Percentiles rank a stretch among this genome's conserved stretches.
Conservation (phyloP, 169 alveolate genomes). For the Ichthyophthirius multifiliis region DNA sequence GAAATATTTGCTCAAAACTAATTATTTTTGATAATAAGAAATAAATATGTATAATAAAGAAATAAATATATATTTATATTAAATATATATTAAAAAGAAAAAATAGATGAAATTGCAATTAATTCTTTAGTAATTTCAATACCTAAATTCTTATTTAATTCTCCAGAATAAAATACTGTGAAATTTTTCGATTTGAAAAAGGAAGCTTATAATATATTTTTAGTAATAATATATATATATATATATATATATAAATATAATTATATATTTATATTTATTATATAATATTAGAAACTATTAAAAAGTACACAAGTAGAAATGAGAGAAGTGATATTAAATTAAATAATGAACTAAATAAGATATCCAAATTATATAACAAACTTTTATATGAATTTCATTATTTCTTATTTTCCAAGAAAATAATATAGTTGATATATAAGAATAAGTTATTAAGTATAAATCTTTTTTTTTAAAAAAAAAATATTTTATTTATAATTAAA, state of each 20-base stretch:
- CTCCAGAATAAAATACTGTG: conserved; percentile 11
- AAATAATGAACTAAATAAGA: conserved; percentile 94
- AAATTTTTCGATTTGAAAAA: conserved; percentile 21
- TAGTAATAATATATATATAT: neutral
- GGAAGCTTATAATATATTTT: conserved; percentile 20
- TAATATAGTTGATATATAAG: conserved; percentile 85
- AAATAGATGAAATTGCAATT: too few relatives aligned
- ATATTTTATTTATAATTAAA: too few relatives aligned
- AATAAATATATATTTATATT: too few relatives aligned
- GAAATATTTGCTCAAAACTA: too few relatives aligned
- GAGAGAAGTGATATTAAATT: conserved; percentile 87
- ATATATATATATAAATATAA: neutral
- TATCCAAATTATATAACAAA: conserved; percentile 95
- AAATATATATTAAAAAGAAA: too few relatives aligned
- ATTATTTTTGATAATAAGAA: too few relatives aligned
- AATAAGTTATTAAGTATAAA: conserved; percentile 59
- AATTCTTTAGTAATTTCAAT: too few relatives aligned
- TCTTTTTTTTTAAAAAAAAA: too few relatives aligned
- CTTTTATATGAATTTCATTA: conserved; percentile 87
- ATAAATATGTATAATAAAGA: too few relatives aligned
- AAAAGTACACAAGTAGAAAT: too few relatives aligned
- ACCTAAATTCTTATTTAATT: too few relatives aligned
- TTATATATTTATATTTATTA: neutral
- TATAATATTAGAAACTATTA: neutral
- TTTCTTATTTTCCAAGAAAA: conserved; percentile 86